Base-by-base conservation (phyloP, 805 yeast species). In the Wickerhamomyces pijperi region DNA sequence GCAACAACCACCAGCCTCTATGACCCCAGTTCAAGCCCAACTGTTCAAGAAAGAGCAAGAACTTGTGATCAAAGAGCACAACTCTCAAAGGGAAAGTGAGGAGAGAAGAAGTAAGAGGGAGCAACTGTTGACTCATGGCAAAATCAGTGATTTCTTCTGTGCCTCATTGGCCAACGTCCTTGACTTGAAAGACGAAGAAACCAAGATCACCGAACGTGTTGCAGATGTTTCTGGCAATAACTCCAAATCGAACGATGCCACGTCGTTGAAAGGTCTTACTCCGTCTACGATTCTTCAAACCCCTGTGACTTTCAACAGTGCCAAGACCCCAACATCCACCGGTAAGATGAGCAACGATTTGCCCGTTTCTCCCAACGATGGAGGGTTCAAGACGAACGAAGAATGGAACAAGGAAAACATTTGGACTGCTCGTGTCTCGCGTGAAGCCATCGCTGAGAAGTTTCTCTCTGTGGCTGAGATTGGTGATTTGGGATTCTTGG, bases 231-330 rank as follows among this genome's bases (percentile, higher is more conserved):
- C 47, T 33, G 32, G 37, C 16, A 9, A 11, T 13, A 15, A 20
- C 29, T 6, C 9, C 9, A 54, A 47, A 3, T 33, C 39, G 4
- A 46, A 42, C 29, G 31, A 36, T 12, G 43, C 56, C 2, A 50
- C 54, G 21, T 37, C 45, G 28, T 39, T 48, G 6, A 53, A 48
- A 39, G 49, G 52, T 3, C 36, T 54, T 23, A 54, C 58, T 1
- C 58, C 58, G 6, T 54, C 57, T 4, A 46, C 58, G 1, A 47
- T 54, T 13, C 31, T 54, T 14, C 58, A 54, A 37, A 54, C 58
- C 1, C 58, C 58, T 2, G 36, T 52, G 41, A 50, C 55, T 1
- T 53, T 54, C 29, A 48, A 44, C 35, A 41, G 44, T n/a, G 42
- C 47, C 2, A 51, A 46, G 39, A 54, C 57, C 4, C 57, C 58